Evolutionary conservation across 139 green algal species (phyloP).

Genomic region (Chlamydomonas schloesseri): DNA sequence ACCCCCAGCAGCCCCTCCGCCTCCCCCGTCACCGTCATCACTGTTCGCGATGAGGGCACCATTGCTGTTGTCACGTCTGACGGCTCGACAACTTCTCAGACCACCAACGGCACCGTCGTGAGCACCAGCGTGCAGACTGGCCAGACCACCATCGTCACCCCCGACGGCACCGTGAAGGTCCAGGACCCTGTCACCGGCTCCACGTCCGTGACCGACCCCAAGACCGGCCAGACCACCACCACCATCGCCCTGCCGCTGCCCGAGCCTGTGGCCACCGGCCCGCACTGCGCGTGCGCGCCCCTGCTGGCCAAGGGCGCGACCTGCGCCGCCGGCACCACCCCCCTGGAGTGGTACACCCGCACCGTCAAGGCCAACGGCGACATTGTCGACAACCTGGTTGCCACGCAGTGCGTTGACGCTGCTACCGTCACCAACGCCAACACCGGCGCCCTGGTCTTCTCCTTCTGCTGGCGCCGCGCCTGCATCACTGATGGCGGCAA

Average conservation of each 20-base stretch:
- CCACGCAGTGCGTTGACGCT: slow-evolving; percentile 5
- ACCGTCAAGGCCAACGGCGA: no score
- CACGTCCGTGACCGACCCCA: no score
- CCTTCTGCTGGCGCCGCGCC: slow-evolving; percentile 35
- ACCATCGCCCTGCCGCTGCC: no score
- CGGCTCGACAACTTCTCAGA: no score
- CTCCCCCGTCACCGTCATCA: neutral
- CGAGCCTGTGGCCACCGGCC: no score
- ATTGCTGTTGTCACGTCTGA: no score
- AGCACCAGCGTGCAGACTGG: no score
- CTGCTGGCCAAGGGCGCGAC: no score
- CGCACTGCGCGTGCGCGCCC: no score
- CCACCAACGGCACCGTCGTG: no score
- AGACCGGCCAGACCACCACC: no score
- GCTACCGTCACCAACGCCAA: neutral
- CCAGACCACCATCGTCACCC: neutral
- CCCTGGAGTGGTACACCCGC: slow-evolving; percentile 1
- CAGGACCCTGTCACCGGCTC: no score
- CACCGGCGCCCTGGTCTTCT: slow-evolving; percentile 5
- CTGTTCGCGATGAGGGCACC: neutral
- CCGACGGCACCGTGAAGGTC: neutral
- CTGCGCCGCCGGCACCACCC: neutral
- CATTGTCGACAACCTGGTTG: neutral
- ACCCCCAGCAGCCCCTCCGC: neutral
- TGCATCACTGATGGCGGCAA: neutral